phyloP scores from a whole-genome alignment of 345 rosid genomes.

The Heritiera fomes region DNA sequence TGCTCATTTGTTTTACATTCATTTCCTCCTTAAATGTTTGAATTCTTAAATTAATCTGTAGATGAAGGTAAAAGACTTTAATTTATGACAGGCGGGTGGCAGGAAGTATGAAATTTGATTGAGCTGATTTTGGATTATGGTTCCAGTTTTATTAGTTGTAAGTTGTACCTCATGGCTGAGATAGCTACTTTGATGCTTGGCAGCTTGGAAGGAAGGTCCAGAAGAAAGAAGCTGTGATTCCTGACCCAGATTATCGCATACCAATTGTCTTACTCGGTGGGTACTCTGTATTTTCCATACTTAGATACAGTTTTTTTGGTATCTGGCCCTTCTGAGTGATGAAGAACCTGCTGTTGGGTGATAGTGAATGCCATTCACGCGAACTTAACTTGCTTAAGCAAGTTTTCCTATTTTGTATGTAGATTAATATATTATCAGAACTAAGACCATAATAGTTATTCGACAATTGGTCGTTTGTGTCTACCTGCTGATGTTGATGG shows the following conservation, averaged over 20 bases:
- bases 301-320: not conserved
- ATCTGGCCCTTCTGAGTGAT: not conserved
- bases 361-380: not conserved
- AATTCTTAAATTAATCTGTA: not conserved
- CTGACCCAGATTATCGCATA: slow-evolving; percentile 67
- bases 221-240: slow-evolving; percentile 57
- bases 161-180: not conserved
- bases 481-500: not conserved
- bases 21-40: not conserved
- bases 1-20: too few species aligned
- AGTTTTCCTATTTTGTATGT: not conserved
- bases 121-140: not conserved
- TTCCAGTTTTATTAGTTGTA: not conserved
- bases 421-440: not conserved
- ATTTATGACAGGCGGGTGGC: not conserved
- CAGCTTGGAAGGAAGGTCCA: slow-evolving; percentile 54
- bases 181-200: slow-evolving; percentile 21
- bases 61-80: slow-evolving; percentile 1
- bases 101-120: not conserved
- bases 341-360: not conserved
- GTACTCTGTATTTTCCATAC: not conserved
- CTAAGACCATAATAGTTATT: not conserved
- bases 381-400: not conserved
- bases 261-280: slow-evolving; percentile 43
- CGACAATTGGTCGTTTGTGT: not conserved